A percentile compares a stretch with the other conserved stretches of the same genome.
These are phyloP conservation scores for Sporobolomyces pararoseus DNA, from an alignment of 768 basidiomycete genomes.

Conservation along the genomic window DNA sequence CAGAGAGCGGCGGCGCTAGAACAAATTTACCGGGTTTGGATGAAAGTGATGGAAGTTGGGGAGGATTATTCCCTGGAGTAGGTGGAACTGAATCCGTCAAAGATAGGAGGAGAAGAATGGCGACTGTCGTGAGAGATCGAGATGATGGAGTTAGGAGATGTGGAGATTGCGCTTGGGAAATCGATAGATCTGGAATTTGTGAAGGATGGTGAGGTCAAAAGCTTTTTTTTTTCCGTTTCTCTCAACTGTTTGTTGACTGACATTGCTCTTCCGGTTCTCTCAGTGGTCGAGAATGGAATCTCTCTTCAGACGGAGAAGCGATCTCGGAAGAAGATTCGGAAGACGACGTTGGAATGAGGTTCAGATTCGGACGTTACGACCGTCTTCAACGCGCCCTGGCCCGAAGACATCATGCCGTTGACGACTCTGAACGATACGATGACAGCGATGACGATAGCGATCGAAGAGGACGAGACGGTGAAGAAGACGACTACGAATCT, in stretches of 20 bases:
- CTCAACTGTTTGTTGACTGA: not conserved
- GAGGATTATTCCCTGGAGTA: slow-evolving; percentile 11
- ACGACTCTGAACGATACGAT: not conserved
- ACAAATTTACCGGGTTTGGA: not conserved
- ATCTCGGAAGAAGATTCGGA: not conserved
- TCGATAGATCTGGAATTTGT: slow-evolving; percentile 23
- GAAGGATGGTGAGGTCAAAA: slow-evolving; percentile 41
- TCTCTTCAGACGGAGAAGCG: not conserved
- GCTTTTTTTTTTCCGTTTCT: not conserved
- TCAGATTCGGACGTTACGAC: not conserved
- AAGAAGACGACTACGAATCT: slow-evolving; percentile 22
- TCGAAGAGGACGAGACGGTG: not conserved
- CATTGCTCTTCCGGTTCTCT: not conserved
- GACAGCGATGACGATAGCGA: not conserved
- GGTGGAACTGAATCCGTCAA: slow-evolving; percentile 13
- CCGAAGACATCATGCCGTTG: slow-evolving; percentile 8
- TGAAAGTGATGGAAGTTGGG: slow-evolving; percentile 21
- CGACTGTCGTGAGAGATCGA: slow-evolving; percentile 25
- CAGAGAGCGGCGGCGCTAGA: not conserved
- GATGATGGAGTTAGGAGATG: slow-evolving; percentile 39
- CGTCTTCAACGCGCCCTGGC: not conserved
- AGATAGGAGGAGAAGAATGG: slow-evolving; percentile 24
- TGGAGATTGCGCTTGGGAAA: slow-evolving; percentile 38
- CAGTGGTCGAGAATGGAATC: slow-evolving; percentile 21
- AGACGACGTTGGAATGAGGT: not conserved